Evolutionary conservation across 139 green algal species (phyloP).

Genomic region (Coelastrella sp.): DNA sequence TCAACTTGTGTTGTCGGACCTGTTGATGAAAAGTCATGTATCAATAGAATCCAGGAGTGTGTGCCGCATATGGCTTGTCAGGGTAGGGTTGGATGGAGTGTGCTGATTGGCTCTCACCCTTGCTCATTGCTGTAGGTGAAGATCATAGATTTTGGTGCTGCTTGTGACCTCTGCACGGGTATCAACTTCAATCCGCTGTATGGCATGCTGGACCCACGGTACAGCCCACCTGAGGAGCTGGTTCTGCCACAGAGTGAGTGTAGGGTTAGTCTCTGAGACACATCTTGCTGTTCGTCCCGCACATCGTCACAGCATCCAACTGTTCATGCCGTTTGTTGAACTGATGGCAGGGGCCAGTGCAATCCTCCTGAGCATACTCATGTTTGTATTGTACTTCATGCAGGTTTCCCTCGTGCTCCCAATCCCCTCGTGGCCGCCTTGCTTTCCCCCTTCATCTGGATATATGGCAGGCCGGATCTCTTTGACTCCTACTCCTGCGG

Average conservation of each 20-base stretch:
- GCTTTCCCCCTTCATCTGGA: conserved; percentile 84
- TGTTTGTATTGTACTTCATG: neutral
- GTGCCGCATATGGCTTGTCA: too few relatives aligned
- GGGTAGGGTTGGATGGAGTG: too few relatives aligned
- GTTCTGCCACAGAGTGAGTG: conserved; percentile 85
- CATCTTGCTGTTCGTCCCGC: too few relatives aligned
- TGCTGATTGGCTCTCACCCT: too few relatives aligned
- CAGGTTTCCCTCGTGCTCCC: conserved; percentile 79
- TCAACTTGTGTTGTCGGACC: too few relatives aligned
- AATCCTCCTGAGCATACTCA: neutral
- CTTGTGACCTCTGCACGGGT: conserved; percentile 90
- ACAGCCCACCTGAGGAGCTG: conserved; percentile 91
- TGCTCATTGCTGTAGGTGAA: too few relatives aligned
- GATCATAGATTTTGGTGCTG: conserved; percentile 95
- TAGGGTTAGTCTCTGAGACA: too few relatives aligned
- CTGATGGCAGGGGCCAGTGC: too few relatives aligned
- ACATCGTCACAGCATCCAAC: too few relatives aligned
- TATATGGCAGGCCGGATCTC: conserved; percentile 85
- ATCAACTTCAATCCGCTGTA: conserved; percentile 93
- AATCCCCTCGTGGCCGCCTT: conserved; percentile 75
- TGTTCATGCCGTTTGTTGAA: too few relatives aligned
- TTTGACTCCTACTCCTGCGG: conserved; percentile 89
- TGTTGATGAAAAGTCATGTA: too few relatives aligned
- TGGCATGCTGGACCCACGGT: conserved; percentile 93
- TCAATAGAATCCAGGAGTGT: too few relatives aligned